A percentile compares a stretch with the other conserved stretches of the same genome.
Evolutionary conservation across 2,329 filamentous ascomycete genomes (phyloP).

Genomic region (Aspergillus caelatus): DNA sequence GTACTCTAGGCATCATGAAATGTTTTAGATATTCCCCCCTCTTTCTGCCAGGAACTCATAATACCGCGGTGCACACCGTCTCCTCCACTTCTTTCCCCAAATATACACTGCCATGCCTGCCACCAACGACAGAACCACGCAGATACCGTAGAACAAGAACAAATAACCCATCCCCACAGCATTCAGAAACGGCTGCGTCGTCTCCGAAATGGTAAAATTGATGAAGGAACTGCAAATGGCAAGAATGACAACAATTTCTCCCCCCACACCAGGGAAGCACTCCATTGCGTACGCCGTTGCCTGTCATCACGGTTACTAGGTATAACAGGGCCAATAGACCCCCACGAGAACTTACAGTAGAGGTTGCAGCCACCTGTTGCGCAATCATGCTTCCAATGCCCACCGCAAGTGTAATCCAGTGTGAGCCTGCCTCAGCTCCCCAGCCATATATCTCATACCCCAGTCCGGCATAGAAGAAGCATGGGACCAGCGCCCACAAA

Average conservation of each 20-base stretch:
- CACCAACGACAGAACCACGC: constrained; percentile 3
- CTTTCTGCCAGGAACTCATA: constrained; percentile 5
- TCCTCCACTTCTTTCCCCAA: constrained; percentile 4
- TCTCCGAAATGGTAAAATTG: constrained; percentile 7
- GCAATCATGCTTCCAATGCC: no score
- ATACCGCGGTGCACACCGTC: neutral
- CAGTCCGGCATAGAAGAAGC: constrained; percentile 1
- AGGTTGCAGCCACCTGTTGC: no score
- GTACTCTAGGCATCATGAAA: no score
- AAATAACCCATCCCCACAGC: neutral
- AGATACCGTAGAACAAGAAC: constrained; percentile 5
- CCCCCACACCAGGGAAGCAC: no score
- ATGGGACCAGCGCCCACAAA: constrained; percentile 3
- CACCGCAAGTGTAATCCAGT: no score
- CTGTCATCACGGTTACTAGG: no score
- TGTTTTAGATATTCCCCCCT: neutral
- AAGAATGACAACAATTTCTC: no score
- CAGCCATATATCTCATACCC: constrained; percentile 5
- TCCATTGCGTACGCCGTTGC: no score
- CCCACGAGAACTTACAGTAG: no score
- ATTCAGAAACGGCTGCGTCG: constrained; percentile 2
- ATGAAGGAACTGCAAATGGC: neutral
- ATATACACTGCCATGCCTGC: constrained; percentile 1
- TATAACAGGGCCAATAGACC: no score
- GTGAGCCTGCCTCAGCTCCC: neutral